Evolutionary conservation across 345 rosid genomes (phyloP), one percentile per base, ranked within the genome.

Genomic region (Populus ilicifolia): DNA sequence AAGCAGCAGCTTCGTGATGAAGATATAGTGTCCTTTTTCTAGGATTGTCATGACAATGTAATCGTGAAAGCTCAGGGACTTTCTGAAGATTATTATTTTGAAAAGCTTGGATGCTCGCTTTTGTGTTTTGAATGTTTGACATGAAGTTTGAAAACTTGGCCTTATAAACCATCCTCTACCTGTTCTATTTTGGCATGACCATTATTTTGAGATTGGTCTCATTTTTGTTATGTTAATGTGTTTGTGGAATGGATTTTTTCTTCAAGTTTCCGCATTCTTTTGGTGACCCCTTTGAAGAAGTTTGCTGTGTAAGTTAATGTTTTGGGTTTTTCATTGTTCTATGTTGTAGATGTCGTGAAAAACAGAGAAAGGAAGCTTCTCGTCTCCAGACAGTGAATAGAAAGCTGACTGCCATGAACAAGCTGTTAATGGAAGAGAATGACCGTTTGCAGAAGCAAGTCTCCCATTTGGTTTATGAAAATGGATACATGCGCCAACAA

Each of bases 371-470:
- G 84, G 99, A 95, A 86, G 86, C 98, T 39, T 93, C 92, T 35
- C 94, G 96, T 27, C 98, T 95, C 69, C 97, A 92, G 78, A 89
- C 92, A 0, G 99, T 95, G 69, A 95, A 95, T 82, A 85, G 92
- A 79, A 95, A 95, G 88, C 90, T 95, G 73, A 73, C 80, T 84
- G 96, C 99, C 35, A 92, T 95, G 98, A 95, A 95, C 83, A 95
- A 95, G 83, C 88, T 95, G 82, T 81, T 95, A 85, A 92, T 95
- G 98, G 99, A 95, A 87, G 99, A 95, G 90, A 95, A 95, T 82
- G 99, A 95, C 77, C 90, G 99, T 50, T 74, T 95, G 76, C 99
- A 95, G 89, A 95, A 95, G 89, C 99, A 95, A 89, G 98, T 95
- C 71, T 95, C 99, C 0, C 94, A 95, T 41, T 86, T 95, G 86